Evolutionary conservation across 2,329 filamentous ascomycete species (phyloP).

Genomic region (Diatrype stigma): DNA sequence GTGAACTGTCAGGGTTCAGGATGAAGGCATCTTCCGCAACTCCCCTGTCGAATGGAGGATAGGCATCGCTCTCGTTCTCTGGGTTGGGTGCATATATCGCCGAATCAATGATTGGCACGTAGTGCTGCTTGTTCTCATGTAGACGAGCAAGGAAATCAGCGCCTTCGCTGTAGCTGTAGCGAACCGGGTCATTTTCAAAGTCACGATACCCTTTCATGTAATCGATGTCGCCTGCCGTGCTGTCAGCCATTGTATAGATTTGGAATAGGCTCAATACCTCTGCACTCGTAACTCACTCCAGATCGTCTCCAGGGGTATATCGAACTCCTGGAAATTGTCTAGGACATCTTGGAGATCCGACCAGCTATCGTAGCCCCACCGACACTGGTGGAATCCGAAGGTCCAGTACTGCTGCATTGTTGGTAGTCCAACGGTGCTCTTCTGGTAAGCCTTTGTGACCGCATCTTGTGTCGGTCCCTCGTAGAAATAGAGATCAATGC

Average conservation of each 20-base stretch:
- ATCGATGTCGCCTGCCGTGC: conserved; percentile 59
- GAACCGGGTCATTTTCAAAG: conserved; percentile 57
- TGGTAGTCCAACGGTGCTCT: conserved; percentile 44
- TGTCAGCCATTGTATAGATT: too few relatives aligned
- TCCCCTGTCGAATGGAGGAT: conserved; percentile 59
- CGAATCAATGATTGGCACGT: conserved; percentile 71
- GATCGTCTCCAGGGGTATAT: conserved; percentile 55
- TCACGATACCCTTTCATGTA: conserved; percentile 62
- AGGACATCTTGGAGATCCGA: conserved; percentile 52
- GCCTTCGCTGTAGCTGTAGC: conserved; percentile 55
- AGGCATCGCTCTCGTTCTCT: conserved; percentile 61
- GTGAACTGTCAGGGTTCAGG: conserved; percentile 54
- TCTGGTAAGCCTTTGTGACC: conserved; percentile 44
- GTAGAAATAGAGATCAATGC: conserved; percentile 57
- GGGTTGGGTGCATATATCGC: conserved; percentile 68
- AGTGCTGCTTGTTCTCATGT: conserved; percentile 62
- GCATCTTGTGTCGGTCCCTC: conserved; percentile 44
- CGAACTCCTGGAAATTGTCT: conserved; percentile 50
- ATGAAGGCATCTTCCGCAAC: conserved; percentile 49
- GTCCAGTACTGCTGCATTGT: conserved; percentile 51
- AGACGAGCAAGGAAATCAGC: conserved; percentile 57
- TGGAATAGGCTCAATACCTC: too few relatives aligned
- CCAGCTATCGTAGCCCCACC: conserved; percentile 51
- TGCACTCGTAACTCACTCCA: too few relatives aligned
- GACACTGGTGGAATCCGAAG: conserved; percentile 49